These are phyloP conservation scores for Phytopythium mirpurense DNA, from an alignment of 352 stramenopile species.

Conservation along the genomic window DNA sequence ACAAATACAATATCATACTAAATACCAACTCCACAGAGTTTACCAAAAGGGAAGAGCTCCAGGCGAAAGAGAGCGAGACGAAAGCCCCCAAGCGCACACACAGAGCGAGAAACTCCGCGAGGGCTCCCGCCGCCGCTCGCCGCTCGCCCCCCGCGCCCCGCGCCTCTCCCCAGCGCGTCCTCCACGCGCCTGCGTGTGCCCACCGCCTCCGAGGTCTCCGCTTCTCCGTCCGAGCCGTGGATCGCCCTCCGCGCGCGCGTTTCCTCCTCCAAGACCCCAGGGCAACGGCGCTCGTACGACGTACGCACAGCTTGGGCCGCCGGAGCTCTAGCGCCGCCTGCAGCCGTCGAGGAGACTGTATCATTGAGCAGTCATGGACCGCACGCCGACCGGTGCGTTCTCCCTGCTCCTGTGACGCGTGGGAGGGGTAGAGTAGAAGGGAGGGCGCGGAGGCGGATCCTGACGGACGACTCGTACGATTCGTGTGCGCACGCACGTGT, in stretches of 20 bases:
- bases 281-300: too few relatives aligned
- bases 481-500: too few relatives aligned
- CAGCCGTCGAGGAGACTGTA: too few relatives aligned
- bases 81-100: not conserved
- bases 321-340: not conserved
- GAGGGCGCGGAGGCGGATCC: too few relatives aligned
- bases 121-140: not conserved
- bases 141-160: not conserved
- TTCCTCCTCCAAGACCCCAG: not conserved
- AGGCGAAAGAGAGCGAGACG: not conserved
- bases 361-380: not conserved
- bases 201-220: not conserved
- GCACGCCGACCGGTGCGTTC: not conserved
- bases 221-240: not conserved
- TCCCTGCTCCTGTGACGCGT: too few relatives aligned
- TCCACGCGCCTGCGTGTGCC: not conserved
- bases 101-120: constrained; percentile 1
- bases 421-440: too few relatives aligned
- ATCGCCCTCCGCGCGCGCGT: not conserved
- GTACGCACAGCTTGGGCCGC: not conserved
- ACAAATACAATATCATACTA: not conserved
- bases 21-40: too few relatives aligned
- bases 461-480: too few relatives aligned
- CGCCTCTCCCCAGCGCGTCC: not conserved
- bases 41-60: not conserved